phyloP scores from a whole-genome alignment of 129 eudicot genomes.

The Ambrosia trifida region DNA sequence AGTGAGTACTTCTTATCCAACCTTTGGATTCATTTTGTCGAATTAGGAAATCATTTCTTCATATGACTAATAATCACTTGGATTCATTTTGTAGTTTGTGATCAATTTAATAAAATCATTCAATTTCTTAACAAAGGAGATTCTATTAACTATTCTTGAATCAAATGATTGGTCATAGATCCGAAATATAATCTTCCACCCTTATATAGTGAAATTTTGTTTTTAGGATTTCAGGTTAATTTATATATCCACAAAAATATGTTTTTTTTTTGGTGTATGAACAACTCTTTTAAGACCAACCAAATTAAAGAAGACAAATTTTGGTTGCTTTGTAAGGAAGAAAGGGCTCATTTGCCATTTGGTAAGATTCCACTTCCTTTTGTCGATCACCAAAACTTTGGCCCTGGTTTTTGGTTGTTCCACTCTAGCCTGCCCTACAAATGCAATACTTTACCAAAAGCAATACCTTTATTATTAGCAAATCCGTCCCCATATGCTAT shows the following conservation, averaged over 20 bases:
- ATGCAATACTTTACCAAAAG: conserved; percentile 21
- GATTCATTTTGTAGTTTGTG: no score
- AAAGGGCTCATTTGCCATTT: conserved; percentile 31
- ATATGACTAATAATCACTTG: no score
- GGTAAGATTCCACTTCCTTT: conserved; percentile 31
- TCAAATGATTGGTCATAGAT: no score
- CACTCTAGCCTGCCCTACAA: conserved; percentile 25
- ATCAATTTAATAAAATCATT: no score
- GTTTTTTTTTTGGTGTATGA: not conserved
- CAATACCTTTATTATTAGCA: conserved; percentile 15
- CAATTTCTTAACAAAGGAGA: no score
- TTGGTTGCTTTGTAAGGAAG: conserved; percentile 31
- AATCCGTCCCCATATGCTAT: not conserved
- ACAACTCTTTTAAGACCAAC: not conserved
- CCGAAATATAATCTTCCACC: no score
- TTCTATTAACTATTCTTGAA: no score
- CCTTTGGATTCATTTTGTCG: no score
- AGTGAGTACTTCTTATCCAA: no score
- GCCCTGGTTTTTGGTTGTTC: conserved; percentile 29
- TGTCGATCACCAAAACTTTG: conserved; percentile 21
- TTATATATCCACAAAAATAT: not conserved
- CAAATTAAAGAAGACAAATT: conserved; percentile 26
- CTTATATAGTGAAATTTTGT: no score
- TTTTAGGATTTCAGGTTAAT: no score
- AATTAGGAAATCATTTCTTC: no score